A percentile compares a stretch with the other conserved stretches of the same genome.
These are phyloP conservation scores for Aspergillus alliaceus DNA, from an alignment of 2,329 filamentous ascomycete species.

Conservation along the genomic window DNA sequence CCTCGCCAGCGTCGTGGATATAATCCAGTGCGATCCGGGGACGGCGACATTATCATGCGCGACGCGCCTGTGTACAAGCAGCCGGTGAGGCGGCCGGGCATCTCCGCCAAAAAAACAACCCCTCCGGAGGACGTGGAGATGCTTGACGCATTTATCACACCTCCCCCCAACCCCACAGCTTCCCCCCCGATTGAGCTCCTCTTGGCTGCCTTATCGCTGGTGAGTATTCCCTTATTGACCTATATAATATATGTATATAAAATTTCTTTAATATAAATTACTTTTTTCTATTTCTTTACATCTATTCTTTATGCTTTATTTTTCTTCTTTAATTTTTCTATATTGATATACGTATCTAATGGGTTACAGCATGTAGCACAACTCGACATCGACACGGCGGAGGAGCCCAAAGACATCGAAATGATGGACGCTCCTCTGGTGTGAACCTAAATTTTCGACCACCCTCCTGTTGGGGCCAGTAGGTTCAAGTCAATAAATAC, in stretches of 20 bases:
- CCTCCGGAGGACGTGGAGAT: background rate
- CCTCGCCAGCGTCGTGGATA: background rate
- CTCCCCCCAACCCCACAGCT: background rate
- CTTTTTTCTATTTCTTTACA: too few species aligned
- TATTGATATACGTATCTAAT: background rate
- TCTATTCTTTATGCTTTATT: too few species aligned
- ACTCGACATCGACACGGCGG: background rate
- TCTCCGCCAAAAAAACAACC: background rate
- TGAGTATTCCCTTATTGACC: background rate
- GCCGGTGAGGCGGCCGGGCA: background rate
- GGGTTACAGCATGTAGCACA: background rate
- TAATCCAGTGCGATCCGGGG: background rate
- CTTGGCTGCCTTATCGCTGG: background rate
- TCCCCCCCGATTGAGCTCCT: background rate
- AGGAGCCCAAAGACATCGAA: background rate
- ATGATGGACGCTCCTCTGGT: slow-evolving; percentile 1
- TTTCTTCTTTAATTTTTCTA: too few species aligned
- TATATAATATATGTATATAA: too few species aligned
- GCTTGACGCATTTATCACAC: background rate
- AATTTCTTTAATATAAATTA: too few species aligned
- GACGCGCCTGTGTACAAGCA: background rate
- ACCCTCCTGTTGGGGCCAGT: background rate
- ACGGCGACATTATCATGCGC: slow-evolving; percentile 3
- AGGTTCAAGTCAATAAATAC: background rate
- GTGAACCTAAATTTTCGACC: background rate